A percentile compares a stretch with the other conserved stretches of the same genome.
Conservation (phyloP, 2,329 filamentous ascomycete species). For the Alternaria arbusti region DNA sequence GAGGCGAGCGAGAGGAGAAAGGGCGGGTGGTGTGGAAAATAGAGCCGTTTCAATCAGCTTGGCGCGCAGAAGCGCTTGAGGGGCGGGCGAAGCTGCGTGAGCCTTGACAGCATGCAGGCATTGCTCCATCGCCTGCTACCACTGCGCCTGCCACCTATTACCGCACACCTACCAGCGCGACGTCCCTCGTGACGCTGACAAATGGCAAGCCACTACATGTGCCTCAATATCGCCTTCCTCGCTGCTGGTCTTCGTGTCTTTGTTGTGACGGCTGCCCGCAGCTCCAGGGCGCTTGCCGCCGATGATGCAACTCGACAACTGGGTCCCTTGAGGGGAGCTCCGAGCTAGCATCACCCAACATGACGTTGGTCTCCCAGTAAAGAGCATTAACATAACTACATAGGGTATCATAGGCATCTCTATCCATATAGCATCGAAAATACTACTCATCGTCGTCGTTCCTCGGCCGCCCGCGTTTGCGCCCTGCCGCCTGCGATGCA, state of each 20-base stretch:
- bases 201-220: neutral
- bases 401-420: neutral
- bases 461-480: constrained; percentile 25
- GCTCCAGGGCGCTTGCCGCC: neutral
- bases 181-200: constrained; percentile 9
- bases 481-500: constrained; percentile 14
- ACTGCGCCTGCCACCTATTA: neutral
- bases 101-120: constrained; percentile 12
- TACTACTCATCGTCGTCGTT: constrained; percentile 12
- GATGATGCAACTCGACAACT: constrained; percentile 12
- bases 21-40: constrained; percentile 21
- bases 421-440: neutral
- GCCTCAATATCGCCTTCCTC: neutral
- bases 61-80: constrained; percentile 14
- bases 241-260: neutral
- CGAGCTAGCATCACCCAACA: neutral
- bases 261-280: neutral
- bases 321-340: constrained; percentile 5
- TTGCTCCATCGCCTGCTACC: constrained; percentile 2
- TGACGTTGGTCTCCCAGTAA: neutral
- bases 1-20: neutral
- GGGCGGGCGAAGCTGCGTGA: constrained; percentile 2
- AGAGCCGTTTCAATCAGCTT: constrained; percentile 21
- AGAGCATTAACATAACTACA: neutral
- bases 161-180: neutral